Evolutionary conservation across 2,329 filamentous ascomycete genomes (phyloP), one percentile per base, ranked within the genome.

Genomic region (Xylaria sp.): DNA sequence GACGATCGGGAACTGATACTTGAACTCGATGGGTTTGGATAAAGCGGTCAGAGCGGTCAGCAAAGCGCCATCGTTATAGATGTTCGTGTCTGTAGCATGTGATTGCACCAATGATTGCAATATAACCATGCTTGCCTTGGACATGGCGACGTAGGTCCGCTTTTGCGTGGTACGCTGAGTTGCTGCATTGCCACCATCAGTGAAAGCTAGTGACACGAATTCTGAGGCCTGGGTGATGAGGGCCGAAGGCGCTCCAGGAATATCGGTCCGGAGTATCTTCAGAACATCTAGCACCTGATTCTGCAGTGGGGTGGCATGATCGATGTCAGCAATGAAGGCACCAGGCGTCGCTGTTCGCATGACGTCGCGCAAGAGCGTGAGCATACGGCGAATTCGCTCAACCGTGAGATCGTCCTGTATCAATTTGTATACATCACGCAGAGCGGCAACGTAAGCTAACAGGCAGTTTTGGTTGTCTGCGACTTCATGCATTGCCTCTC

Each of bases 131-230:
- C 91, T 90, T 23, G 89, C 88, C 79, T 96, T 97, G 0, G 94
- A 94, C 77, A 98, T 88, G 41, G 96, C 95, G 65, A 99, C 90
- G 77, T 94, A 98, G 0, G 94, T 97, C 7, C 93, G 92, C 66
- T 89, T 89, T 60, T 80, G 60, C 41, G 72, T 78, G 73, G 78
- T 79, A 65, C 72, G 81, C 65, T 69, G 80, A 25, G 69, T 76
- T 64, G 66, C 82, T 76, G 66, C 80, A 78, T 74, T 75, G 69
- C 71, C 76, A 15, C 77, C 80, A 37, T 80, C 76, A 0, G 83
- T 80, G 73, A 93, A 94, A 1, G 93, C 91, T 41, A 97, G 83
- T 2, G 88, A 86, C 9, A 90, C 87, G 68, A 97, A 89, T 59
- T 92, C 88, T 1, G 93, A 88, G 10, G 94, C 86, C 65, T 92